phyloP scores from a whole-genome alignment of 305 asterid species.

The Solanum chacoense region DNA sequence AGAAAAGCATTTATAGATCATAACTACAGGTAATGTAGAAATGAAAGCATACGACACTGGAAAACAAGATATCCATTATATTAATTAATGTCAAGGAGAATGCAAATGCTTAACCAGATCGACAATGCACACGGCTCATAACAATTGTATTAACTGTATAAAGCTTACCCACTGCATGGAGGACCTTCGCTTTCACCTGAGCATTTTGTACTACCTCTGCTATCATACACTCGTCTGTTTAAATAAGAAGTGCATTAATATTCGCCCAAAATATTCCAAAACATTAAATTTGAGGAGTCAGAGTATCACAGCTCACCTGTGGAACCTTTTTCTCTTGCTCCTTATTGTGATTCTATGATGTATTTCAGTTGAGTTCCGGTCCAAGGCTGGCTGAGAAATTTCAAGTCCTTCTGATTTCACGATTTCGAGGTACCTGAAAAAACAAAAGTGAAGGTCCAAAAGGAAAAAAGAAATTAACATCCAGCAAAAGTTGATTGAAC shows the following conservation, averaged over 20 bases:
- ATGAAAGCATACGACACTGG: not conserved
- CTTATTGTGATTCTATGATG: constrained; percentile 94
- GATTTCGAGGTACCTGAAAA: constrained; percentile 58
- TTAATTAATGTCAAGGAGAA: not conserved
- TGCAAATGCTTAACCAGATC: not conserved
- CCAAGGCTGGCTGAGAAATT: constrained; percentile 98
- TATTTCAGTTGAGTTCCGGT: constrained; percentile 94
- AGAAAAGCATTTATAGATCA: not conserved
- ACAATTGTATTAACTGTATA: not conserved
- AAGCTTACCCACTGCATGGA: constrained; percentile 80
- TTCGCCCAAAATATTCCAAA: constrained; percentile 7
- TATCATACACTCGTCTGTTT: constrained; percentile 83
- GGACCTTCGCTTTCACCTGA: constrained; percentile 84
- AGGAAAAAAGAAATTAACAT: not conserved
- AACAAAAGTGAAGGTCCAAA: not conserved
- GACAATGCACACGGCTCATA: not conserved
- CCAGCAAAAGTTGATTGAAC: not conserved
- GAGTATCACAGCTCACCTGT: constrained; percentile 37
- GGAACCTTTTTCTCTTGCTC: constrained; percentile 54
- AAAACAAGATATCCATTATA: not conserved
- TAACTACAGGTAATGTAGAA: not conserved
- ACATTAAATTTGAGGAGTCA: constrained; percentile 1
- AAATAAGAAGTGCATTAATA: constrained; percentile 14
- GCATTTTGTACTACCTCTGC: constrained; percentile 78
- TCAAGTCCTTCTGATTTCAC: constrained; percentile 82